Percentiles rank a stretch among this genome's conserved stretches.
phyloP scores from a whole-genome alignment of 75 land plant species.

The Isoetes taiwanensis region DNA sequence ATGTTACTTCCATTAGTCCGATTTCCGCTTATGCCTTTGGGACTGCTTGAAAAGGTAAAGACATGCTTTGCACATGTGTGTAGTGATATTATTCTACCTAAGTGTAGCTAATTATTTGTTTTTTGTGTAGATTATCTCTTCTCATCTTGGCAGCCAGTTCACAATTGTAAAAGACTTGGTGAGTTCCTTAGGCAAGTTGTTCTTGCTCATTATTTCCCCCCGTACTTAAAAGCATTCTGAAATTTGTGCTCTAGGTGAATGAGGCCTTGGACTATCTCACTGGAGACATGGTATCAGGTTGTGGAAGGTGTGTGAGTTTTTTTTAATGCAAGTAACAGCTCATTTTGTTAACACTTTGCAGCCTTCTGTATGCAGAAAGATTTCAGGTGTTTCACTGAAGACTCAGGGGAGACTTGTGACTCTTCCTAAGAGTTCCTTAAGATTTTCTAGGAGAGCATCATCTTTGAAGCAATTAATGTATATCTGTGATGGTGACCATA shows the following conservation, averaged over 20 bases:
- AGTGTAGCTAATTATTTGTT: not conserved
- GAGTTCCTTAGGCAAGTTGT: not conserved
- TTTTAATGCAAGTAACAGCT: not conserved
- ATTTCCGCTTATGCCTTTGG: slow-evolving; percentile 57
- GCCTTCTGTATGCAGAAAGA: not conserved
- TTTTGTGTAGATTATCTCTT: not conserved
- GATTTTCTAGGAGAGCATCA: slow-evolving; percentile 60
- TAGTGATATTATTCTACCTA: not conserved
- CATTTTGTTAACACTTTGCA: not conserved
- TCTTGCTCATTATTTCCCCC: not conserved
- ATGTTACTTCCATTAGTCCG: slow-evolving; percentile 52
- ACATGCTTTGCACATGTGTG: not conserved
- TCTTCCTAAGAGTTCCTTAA: slow-evolving; percentile 22
- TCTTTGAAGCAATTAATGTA: slow-evolving; percentile 74
- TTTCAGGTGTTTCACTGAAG: not conserved
- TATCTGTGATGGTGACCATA: slow-evolving; percentile 88
- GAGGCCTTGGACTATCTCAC: not conserved
- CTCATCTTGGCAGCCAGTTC: not conserved
- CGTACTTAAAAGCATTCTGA: not conserved
- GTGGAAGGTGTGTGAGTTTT: slow-evolving; percentile 11
- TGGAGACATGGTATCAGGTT: slow-evolving; percentile 7
- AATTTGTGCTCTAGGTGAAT: not conserved
- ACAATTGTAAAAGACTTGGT: not conserved
- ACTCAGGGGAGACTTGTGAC: slow-evolving; percentile 17
- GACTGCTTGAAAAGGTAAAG: slow-evolving; percentile 59